phyloP scores from a whole-genome alignment of 192 early-diverging fungal species.

The Backusella parvicylindrica region DNA sequence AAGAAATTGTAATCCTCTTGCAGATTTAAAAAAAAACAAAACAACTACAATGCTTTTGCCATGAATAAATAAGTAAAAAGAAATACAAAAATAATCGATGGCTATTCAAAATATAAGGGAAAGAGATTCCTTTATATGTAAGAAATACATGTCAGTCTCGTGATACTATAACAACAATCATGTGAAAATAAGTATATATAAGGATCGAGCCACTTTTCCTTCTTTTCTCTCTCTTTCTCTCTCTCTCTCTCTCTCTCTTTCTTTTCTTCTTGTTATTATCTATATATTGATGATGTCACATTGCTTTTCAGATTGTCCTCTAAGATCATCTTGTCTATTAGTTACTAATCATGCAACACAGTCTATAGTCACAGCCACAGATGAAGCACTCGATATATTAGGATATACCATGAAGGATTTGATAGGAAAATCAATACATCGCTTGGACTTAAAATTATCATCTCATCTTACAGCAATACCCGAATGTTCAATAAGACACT shows the following conservation, averaged over 20 bases:
- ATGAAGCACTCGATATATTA: conserved; percentile 9
- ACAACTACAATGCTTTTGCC: no score
- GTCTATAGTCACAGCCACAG: conserved; percentile 14
- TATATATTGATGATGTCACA: background rate
- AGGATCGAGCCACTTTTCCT: background rate
- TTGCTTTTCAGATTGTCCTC: conserved; percentile 13
- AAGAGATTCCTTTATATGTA: background rate
- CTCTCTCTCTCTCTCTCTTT: background rate
- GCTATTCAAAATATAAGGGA: background rate
- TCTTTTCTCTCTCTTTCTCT: background rate
- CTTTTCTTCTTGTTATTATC: background rate
- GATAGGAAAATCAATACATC: conserved; percentile 4
- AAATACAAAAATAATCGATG: no score
- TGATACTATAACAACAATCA: background rate
- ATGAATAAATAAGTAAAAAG: no score
- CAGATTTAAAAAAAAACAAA: background rate
- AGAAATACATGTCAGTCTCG: background rate
- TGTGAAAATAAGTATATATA: background rate
- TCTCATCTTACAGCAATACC: conserved; percentile 7
- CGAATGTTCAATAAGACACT: background rate
- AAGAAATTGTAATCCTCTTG: background rate
- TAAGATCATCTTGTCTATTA: conserved; percentile 9
- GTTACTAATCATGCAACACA: conserved; percentile 5
- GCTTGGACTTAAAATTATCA: background rate
- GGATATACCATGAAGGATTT: conserved; percentile 1